Evolutionary conservation across 2,329 filamentous ascomycete species (phyloP).

Genomic region (Calonectria leucothoes): DNA sequence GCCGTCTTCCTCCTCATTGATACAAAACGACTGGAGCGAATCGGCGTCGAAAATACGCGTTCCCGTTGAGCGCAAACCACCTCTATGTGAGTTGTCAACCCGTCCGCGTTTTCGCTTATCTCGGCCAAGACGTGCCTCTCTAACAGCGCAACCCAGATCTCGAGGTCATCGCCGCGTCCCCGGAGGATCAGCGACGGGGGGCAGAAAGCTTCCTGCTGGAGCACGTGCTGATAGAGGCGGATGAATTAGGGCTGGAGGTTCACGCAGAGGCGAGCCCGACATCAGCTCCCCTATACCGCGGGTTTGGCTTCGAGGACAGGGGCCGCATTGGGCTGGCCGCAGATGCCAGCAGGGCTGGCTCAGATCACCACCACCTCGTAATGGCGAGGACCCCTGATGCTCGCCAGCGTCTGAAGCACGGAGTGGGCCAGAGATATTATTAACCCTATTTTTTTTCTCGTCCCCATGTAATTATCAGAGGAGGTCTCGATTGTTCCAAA

Average conservation of each 20-base stretch:
- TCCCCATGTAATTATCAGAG: neutral
- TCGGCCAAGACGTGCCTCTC: neutral
- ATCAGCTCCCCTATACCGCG: neutral
- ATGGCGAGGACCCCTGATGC: constrained; percentile 3
- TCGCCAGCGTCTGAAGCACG: constrained; percentile 2
- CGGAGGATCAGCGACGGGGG: neutral
- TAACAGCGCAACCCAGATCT: constrained; percentile 7
- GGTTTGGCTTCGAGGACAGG: constrained; percentile 6
- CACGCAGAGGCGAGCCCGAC: neutral
- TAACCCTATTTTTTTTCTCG: neutral
- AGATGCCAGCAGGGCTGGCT: neutral
- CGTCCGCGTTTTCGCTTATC: neutral
- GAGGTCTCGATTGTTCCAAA: constrained; percentile 5
- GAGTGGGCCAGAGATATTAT: constrained; percentile 9
- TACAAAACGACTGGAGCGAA: neutral
- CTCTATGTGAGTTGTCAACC: neutral
- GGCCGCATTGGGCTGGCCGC: neutral
- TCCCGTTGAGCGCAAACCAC: neutral
- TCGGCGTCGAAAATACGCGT: neutral
- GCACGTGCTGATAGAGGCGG: neutral
- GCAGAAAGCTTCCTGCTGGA: constrained; percentile 7
- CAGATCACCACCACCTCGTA: neutral
- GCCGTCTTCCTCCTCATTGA: neutral
- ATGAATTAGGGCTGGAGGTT: neutral
- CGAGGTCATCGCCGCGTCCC: constrained; percentile 6